Base-by-base conservation (phyloP, 805 yeast genomes). In the Zygosaccharomyces bisporus region DNA sequence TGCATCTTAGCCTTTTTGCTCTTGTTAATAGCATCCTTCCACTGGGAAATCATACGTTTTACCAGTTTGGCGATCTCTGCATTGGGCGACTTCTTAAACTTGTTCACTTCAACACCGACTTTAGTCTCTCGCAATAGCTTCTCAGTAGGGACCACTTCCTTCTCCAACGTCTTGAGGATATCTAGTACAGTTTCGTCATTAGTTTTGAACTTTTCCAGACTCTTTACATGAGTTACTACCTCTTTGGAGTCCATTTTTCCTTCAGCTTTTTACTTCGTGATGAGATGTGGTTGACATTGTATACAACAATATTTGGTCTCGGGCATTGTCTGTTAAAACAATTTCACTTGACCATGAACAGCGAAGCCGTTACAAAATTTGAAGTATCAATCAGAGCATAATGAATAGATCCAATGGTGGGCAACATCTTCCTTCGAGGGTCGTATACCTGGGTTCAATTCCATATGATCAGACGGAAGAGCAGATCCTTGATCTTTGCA, bases 41-140 rank as follows among this genome's bases (percentile, higher is more conserved):
- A 93, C 29, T 75, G 72, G 54, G 80, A 77, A 56, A 93, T 89
- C 70, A 90, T 86, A 54, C 79, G 80, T 63, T 86, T 86, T 29
- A 91, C 98, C 32, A 85, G 67, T 2, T 74, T 67, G 9, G 83
- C 72, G 36, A 93, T 65, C 54, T 89, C 95, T 17, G 75, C 50
- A 64, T 85, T 86, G 23, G 67, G 59, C 37, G 81, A 79, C 6
- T 86, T 68, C 52, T 95, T 79, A 57, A 85, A 79, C 66, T 87
- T 89, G 69, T 93, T 93, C 33, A 93, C 97, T 6, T 90, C 91
- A 13, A 93, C 91, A 52, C 99, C 99, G n/a, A 93, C 91, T 64
- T 88, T 89, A 6, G 99, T 93, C 58, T 91, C 79, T 57, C 97
- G 77, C 41, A 91, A 72, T 27, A 91, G 71, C 61, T 81, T 78